A percentile compares a stretch with the other conserved stretches of the same genome.
Evolutionary conservation across 1,139 yeast genomes (phyloP).

Genomic region (Yamadazyma diddensiae): DNA sequence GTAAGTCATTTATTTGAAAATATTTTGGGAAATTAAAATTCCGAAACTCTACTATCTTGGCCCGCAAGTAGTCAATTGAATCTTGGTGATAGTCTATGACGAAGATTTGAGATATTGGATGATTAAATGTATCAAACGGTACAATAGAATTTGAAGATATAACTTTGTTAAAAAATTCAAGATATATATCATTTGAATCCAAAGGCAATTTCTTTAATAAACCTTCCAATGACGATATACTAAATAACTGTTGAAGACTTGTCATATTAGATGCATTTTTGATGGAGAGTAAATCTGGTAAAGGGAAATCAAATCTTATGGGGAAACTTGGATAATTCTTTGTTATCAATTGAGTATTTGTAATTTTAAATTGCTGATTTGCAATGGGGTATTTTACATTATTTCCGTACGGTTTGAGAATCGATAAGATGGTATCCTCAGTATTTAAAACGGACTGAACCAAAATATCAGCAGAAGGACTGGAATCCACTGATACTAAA

Average conservation of each 20-base stretch:
- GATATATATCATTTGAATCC: constrained; percentile 35
- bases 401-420: constrained; percentile 46
- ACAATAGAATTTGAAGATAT: constrained; percentile 62
- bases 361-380: constrained; percentile 36
- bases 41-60: constrained; percentile 41
- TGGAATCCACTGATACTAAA: constrained; percentile 50
- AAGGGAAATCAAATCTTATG: constrained; percentile 40
- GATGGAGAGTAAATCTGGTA: constrained; percentile 39
- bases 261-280: constrained; percentile 22
- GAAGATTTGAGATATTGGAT: constrained; percentile 78
- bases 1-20: constrained; percentile 55
- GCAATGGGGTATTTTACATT: constrained; percentile 40
- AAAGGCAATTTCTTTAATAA: constrained; percentile 22
- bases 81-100: constrained; percentile 53
- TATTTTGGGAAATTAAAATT: constrained; percentile 51
- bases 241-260: constrained; percentile 30
- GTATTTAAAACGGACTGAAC: constrained; percentile 34
- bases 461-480: constrained; percentile 48
- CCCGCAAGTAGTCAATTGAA: constrained; percentile 45
- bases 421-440: constrained; percentile 29
- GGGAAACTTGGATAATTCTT: constrained; percentile 45
- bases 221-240: constrained; percentile 38
- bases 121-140: constrained; percentile 86
- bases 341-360: constrained; percentile 42
- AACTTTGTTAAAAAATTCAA: constrained; percentile 57